A percentile compares a stretch with the other conserved stretches of the same genome.
These are phyloP conservation scores for Sporothrix protearum DNA, from an alignment of 2,329 filamentous ascomycete species.

Conservation along the genomic window DNA sequence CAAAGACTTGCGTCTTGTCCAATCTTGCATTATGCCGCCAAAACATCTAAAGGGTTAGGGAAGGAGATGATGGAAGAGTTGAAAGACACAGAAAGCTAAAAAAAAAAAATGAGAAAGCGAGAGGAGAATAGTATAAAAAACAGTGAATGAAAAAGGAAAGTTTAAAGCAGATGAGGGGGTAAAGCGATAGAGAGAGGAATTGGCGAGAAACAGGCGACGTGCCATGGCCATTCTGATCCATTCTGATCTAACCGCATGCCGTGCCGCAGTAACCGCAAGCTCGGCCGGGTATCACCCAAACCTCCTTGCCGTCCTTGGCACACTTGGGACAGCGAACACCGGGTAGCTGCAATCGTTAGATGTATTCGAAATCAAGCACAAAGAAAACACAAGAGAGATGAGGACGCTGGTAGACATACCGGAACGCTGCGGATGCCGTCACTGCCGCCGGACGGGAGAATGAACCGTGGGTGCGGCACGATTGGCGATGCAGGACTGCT, in stretches of 20 bases:
- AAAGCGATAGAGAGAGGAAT: background rate
- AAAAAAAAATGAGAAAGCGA: background rate
- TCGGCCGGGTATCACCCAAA: conserved; percentile 31
- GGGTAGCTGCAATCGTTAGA: conserved; percentile 27
- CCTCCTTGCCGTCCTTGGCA: conserved; percentile 30
- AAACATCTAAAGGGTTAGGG: conserved; percentile 1
- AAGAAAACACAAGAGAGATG: background rate
- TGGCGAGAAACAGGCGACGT: background rate
- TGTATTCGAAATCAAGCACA: too few relatives aligned
- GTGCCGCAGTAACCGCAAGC: conserved; percentile 32
- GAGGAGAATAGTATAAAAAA: background rate
- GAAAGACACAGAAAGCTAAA: background rate
- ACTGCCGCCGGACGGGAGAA: conserved; percentile 2
- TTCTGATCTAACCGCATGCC: conserved; percentile 23
- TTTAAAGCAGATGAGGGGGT: background rate
- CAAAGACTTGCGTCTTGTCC: conserved; percentile 14
- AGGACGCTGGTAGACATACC: conserved; percentile 11
- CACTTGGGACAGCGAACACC: conserved; percentile 31
- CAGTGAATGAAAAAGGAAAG: background rate
- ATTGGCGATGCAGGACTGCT: background rate
- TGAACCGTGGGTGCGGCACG: conserved; percentile 17
- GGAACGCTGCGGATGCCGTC: conserved; percentile 26
- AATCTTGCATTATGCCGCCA: background rate
- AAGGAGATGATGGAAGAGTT: background rate
- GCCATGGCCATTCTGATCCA: background rate